A percentile compares a stretch with the other conserved stretches of the same genome.
Conservation (phyloP, 2,329 filamentous ascomycete genomes). For the Fusarium subglutinans region DNA sequence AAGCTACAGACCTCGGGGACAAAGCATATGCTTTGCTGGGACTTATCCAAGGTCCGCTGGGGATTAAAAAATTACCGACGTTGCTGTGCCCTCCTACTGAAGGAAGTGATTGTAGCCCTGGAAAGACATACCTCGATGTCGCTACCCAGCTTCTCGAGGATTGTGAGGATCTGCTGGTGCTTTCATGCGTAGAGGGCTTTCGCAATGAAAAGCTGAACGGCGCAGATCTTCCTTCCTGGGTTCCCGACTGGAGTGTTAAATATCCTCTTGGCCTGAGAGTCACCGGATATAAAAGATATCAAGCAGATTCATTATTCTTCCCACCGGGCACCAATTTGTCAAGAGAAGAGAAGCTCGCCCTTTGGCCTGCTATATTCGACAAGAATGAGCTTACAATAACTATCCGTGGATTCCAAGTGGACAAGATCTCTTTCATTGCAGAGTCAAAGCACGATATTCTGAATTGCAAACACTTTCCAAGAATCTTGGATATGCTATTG, state of each 20-base stretch:
- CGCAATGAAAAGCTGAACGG: not conserved
- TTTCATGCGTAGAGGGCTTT: not conserved
- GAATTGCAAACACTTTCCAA: not conserved
- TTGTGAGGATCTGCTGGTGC: not conserved
- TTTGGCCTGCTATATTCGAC: not conserved
- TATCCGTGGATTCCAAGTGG: not conserved
- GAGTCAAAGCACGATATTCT: not conserved
- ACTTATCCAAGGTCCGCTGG: not conserved
- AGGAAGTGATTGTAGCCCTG: not conserved
- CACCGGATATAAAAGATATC: not conserved
- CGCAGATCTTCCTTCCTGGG: not conserved
- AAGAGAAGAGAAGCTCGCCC: not conserved
- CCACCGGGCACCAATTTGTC: accelerated
- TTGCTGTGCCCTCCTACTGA: not conserved
- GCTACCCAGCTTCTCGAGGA: not conserved
- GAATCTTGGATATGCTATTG: not conserved
- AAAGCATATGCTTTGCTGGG: not conserved
- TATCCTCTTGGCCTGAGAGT: not conserved
- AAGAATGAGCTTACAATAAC: not conserved
- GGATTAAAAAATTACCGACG: not conserved
- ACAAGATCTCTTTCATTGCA: not conserved
- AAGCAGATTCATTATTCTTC: not conserved
- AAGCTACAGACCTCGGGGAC: not conserved
- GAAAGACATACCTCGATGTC: not conserved
- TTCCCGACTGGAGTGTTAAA: not conserved